A percentile compares a stretch with the other conserved stretches of the same genome.
Evolutionary conservation across 1,139 yeast species (phyloP).

Genomic region (Debaryomycetaceae sp.): DNA sequence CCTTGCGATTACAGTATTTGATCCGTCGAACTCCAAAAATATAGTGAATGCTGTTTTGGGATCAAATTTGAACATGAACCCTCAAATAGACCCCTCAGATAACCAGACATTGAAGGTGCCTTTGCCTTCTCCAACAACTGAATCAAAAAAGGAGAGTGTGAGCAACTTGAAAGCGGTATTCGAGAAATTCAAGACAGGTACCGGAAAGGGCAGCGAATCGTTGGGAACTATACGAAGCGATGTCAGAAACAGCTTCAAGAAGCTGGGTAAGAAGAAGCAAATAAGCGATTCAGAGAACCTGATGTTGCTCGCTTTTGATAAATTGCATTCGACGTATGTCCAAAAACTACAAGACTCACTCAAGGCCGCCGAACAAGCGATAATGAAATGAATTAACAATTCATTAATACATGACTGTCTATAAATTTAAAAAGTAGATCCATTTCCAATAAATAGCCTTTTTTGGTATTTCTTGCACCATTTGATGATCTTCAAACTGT

Average conservation of each 20-base stretch:
- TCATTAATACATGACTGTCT: not conserved
- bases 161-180: constrained; percentile 60
- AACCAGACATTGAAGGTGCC: constrained; percentile 72
- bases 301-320: constrained; percentile 58
- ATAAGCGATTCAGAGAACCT: constrained; percentile 55
- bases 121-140: constrained; percentile 73
- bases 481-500: constrained; percentile 31
- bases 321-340: constrained; percentile 58
- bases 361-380: constrained; percentile 57
- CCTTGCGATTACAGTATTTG: constrained; percentile 75
- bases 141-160: constrained; percentile 54
- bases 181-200: constrained; percentile 61
- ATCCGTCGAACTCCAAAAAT: constrained; percentile 66
- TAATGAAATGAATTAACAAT: constrained; percentile 22
- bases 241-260: constrained; percentile 55
- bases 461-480: constrained; percentile 39
- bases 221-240: constrained; percentile 62
- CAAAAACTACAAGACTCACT: constrained; percentile 55
- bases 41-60: constrained; percentile 69
- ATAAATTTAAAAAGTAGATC: constrained; percentile 15
- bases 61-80: constrained; percentile 70
- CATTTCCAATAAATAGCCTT: constrained; percentile 31
- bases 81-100: constrained; percentile 69
- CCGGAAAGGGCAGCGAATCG: constrained; percentile 36
- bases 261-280: constrained; percentile 41